These are phyloP conservation scores for Suillus brevipes DNA, from an alignment of 768 basidiomycete genomes.

Conservation along the genomic window DNA sequence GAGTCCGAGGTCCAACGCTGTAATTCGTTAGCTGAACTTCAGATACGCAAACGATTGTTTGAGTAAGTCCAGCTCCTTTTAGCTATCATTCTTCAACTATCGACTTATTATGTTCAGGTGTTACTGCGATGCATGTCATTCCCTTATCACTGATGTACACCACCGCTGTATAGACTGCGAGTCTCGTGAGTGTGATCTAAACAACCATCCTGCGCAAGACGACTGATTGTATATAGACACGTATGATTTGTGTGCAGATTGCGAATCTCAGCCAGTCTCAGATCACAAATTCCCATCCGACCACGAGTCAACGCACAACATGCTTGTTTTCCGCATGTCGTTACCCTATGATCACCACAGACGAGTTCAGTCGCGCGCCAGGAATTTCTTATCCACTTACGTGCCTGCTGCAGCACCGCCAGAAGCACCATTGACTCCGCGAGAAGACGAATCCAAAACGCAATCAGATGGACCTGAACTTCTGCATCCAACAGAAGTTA, in stretches of 20 bases:
- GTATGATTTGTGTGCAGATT: background rate
- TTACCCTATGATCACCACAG: background rate
- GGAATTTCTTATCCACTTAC: background rate
- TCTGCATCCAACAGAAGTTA: background rate
- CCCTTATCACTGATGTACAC: background rate
- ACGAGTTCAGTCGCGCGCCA: background rate
- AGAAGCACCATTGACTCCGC: background rate
- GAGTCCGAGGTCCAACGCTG: background rate
- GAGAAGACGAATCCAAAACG: background rate
- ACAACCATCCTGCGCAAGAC: background rate
- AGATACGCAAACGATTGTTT: background rate
- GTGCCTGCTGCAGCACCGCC: background rate
- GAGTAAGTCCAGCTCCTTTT: background rate
- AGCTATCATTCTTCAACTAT: background rate
- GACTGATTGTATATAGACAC: background rate
- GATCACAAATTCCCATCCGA: background rate
- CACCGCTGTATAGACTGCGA: background rate
- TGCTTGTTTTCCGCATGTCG: background rate
- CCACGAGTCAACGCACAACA: background rate
- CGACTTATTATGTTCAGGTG: background rate
- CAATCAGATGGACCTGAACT: background rate
- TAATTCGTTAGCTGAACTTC: background rate
- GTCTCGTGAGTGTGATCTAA: background rate
- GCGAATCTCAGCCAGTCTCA: background rate
- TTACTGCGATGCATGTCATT: background rate